Base-by-base conservation (phyloP, 768 basidiomycete species). In the Boletus pseudopeckii region DNA sequence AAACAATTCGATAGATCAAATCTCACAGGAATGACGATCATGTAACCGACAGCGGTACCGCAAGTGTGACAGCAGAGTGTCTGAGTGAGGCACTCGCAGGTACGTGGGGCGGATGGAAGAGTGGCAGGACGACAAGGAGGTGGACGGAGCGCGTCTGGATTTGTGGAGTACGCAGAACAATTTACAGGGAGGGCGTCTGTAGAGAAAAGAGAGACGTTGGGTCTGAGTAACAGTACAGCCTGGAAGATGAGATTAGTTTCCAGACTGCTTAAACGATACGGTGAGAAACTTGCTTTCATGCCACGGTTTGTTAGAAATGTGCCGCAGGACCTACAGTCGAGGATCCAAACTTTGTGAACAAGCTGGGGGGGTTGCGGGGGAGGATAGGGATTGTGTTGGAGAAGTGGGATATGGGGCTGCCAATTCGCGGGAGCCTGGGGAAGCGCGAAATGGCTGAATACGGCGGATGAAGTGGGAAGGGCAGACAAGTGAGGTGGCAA, bases 41-140 rank as follows among this genome's bases (percentile, higher is more conserved):
- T 86, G 66, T 90, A 92, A 30, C 91, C 91, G 48, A 92, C 79
- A 32, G 80, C 71, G 34, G 71, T 70, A 9, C 91, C 91, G 69
- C 91, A 93, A 9, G 82, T 83, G 63, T 88, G 86, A 65, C 91
- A 92, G 62, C 80, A 87, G 20, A 93, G 75, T 0, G 84, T 85
- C 67, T 90, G 88, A 3, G 91, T 93, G 41, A 93, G 75, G 65
- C 90, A 94, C 64, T 90, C 88, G 69, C 91, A 93, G 9, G 90
- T 90, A 39, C 89, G 80, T 44, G 67, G 57, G 30, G 58, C 58
- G 5, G 72, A 65, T 15, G 70, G 57, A 22, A 58, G 58, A 18
- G 70, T 63, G 45, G 71, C 67, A 17, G 75, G 68, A 37, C 71
- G 72, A 70, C 72, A 73, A 34, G 72, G 65, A 7, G 72, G 64